These are phyloP conservation scores for Boletus rex-veris DNA, from an alignment of 768 basidiomycete species.

Conservation along the genomic window DNA sequence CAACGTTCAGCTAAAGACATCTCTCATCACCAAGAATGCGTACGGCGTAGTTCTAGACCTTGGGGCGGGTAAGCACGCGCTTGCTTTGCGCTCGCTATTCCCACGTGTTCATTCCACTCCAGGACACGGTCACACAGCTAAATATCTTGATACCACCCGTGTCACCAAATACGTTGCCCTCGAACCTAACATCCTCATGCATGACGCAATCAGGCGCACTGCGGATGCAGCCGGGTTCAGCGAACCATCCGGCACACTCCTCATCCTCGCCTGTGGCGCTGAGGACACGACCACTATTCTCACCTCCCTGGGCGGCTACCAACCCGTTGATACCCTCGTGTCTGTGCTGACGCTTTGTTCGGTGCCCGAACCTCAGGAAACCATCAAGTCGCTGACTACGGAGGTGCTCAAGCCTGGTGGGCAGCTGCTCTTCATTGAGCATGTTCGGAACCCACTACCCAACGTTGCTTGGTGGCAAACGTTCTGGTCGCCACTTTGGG, in stretches of 20 bases:
- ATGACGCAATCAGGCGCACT: slow-evolving; percentile 45
- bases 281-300: slow-evolving; percentile 53
- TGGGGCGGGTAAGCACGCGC: slow-evolving; percentile 51
- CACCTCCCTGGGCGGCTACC: slow-evolving; percentile 34
- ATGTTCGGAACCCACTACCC: slow-evolving; percentile 50
- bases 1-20: slow-evolving; percentile 38
- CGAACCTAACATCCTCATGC: slow-evolving; percentile 69
- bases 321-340: slow-evolving; percentile 56
- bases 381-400: slow-evolving; percentile 43
- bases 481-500: slow-evolving; percentile 73
- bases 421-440: slow-evolving; percentile 64
- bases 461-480: slow-evolving; percentile 71
- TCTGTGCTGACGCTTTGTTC: slow-evolving; percentile 67
- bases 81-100: too few relatives aligned
- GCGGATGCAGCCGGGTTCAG: slow-evolving; percentile 52
- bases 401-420: slow-evolving; percentile 64
- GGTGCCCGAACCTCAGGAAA: slow-evolving; percentile 51
- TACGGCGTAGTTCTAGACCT: slow-evolving; percentile 62
- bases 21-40: slow-evolving; percentile 53
- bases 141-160: slow-evolving; percentile 52
- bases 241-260: slow-evolving; percentile 49
- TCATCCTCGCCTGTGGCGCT: slow-evolving; percentile 62
- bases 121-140: slow-evolving; percentile 63
- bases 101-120: neutral
- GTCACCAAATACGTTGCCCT: slow-evolving; percentile 68